These are phyloP conservation scores for Lepidium aucheri DNA, from an alignment of 345 rosid species.

Conservation along the genomic window DNA sequence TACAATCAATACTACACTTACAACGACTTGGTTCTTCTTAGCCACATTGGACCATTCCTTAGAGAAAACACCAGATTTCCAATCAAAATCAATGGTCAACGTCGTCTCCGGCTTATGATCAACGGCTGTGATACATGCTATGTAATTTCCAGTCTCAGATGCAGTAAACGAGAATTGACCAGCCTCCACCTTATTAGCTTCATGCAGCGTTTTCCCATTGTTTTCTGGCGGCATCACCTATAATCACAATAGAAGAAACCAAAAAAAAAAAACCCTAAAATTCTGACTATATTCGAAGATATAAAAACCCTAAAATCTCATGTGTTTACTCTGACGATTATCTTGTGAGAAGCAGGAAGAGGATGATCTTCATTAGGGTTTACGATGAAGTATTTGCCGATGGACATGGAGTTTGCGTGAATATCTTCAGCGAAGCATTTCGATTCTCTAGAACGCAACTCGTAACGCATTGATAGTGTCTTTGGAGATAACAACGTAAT, in stretches of 20 bases:
- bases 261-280: neutral
- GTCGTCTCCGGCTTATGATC: too few relatives aligned
- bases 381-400: constrained; percentile 70
- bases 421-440: constrained; percentile 83
- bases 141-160: too few relatives aligned
- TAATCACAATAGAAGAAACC: neutral
- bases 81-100: too few relatives aligned
- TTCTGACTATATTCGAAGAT: neutral
- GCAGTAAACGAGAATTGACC: too few relatives aligned
- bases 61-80: too few relatives aligned
- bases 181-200: too few relatives aligned
- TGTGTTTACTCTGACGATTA: constrained; percentile 46
- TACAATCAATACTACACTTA: too few relatives aligned
- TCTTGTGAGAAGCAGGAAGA: constrained; percentile 55
- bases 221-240: constrained; percentile 51
- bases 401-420: constrained; percentile 56
- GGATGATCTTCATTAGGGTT: constrained; percentile 61
- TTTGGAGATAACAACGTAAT: too few relatives aligned
- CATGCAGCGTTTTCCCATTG: constrained; percentile 41
- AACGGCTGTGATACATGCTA: too few relatives aligned
- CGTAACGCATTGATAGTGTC: too few relatives aligned
- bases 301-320: neutral
- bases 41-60: too few relatives aligned
- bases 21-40: too few relatives aligned
- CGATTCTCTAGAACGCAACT: constrained; percentile 49